Evolutionary conservation across 257 asterid species (phyloP).

Genomic region (Solanum bukasovii): DNA sequence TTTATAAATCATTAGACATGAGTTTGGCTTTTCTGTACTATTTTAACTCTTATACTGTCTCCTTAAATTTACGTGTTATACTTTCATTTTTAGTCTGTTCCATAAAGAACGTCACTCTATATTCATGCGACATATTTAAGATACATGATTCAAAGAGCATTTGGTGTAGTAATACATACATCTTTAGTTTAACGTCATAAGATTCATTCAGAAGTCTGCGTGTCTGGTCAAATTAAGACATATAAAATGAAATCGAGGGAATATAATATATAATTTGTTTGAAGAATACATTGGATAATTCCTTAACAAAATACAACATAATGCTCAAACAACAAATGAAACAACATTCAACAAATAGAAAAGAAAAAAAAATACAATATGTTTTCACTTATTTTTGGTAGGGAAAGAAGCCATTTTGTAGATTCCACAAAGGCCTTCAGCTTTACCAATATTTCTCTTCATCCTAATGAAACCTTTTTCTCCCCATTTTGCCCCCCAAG

Average conservation of each 20-base stretch:
- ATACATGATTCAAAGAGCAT: neutral
- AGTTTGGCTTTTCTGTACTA: neutral
- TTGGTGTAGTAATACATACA: neutral
- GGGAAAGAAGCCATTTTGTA: conserved; percentile 57
- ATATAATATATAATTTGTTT: neutral
- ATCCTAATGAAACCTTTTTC: conserved; percentile 60
- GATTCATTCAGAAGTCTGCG: neutral
- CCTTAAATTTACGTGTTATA: neutral
- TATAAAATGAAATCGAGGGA: neutral
- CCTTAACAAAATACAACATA: neutral
- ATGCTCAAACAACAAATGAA: neutral
- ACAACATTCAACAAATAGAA: neutral
- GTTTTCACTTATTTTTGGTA: conserved; percentile 8
- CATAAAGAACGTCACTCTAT: neutral
- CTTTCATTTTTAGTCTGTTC: neutral
- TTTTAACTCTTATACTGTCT: neutral
- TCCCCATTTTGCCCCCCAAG: conserved; percentile 68
- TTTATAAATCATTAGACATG: neutral
- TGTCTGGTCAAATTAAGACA: neutral
- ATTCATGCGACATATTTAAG: neutral
- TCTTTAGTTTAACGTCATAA: neutral
- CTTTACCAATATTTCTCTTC: conserved; percentile 43
- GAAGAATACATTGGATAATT: neutral
- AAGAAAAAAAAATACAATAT: neutral
- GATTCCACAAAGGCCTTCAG: conserved; percentile 51